phyloP scores from a whole-genome alignment of 176 grass and related monocot species.

The Tillandsia fasciculata region DNA sequence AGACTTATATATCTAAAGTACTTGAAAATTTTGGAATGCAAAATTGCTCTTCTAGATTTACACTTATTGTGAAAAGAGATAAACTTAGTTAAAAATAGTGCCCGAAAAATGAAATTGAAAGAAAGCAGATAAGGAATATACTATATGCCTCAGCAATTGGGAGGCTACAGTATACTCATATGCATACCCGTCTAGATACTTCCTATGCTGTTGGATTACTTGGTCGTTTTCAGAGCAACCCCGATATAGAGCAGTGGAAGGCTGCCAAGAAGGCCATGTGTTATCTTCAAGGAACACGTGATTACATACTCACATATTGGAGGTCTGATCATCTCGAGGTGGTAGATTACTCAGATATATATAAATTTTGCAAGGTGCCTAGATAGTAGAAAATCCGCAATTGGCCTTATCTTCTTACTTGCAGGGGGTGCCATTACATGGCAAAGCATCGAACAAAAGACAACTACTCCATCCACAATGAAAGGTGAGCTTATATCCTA shows the following conservation, averaged over 20 bases:
- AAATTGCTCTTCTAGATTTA: neutral
- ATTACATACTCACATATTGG: constrained; percentile 9
- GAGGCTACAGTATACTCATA: constrained; percentile 2
- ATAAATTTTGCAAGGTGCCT: neutral
- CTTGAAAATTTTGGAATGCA: neutral
- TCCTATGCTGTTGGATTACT: neutral
- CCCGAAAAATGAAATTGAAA: neutral
- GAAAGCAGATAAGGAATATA: neutral
- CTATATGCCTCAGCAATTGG: neutral
- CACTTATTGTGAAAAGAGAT: neutral
- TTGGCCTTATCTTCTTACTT: neutral
- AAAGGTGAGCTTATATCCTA: neutral
- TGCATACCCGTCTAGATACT: neutral
- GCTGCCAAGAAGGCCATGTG: neutral
- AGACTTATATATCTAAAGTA: neutral
- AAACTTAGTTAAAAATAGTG: neutral
- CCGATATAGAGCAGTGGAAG: neutral
- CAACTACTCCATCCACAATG: neutral
- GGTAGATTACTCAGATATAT: neutral
- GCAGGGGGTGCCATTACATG: neutral
- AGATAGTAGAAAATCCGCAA: constrained; percentile 3
- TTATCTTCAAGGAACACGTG: neutral
- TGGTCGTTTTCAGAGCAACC: neutral
- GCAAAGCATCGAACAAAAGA: neutral
- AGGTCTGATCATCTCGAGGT: constrained; percentile 1